These are phyloP conservation scores for Candida chilensis DNA, from an alignment of 805 yeast species.

Conservation along the genomic window DNA sequence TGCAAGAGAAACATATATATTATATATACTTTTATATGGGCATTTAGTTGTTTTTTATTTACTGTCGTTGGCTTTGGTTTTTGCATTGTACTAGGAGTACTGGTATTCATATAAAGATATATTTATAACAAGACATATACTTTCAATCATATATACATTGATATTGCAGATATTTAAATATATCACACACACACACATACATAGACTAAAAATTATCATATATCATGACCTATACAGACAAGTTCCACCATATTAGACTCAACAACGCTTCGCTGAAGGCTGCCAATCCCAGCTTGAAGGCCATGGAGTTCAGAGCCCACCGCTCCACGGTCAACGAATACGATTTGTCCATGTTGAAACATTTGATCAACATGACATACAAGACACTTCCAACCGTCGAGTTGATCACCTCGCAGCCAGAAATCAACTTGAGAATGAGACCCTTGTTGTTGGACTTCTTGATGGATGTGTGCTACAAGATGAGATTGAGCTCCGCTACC, in stretches of 20 bases:
- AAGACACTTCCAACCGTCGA: conserved; percentile 13
- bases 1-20: too few relatives aligned
- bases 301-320: conserved; percentile 41
- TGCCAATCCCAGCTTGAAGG: conserved; percentile 25
- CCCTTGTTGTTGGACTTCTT: conserved; percentile 2
- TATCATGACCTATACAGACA: neutral
- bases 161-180: too few relatives aligned
- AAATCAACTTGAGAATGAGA: conserved; percentile 12
- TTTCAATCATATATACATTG: too few relatives aligned
- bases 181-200: too few relatives aligned
- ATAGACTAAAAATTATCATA: too few relatives aligned
- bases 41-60: too few relatives aligned
- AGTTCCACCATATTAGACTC: conserved; percentile 20
- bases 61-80: too few relatives aligned
- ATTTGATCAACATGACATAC: conserved; percentile 20
- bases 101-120: too few relatives aligned
- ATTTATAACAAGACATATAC: too few relatives aligned
- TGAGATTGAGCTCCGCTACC: neutral
- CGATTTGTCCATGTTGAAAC: conserved; percentile 26
- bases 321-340: conserved; percentile 32
- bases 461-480: neutral
- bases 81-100: too few relatives aligned
- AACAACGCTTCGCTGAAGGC: conserved; percentile 24
- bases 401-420: conserved; percentile 24
- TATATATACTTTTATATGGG: too few relatives aligned